phyloP scores from a whole-genome alignment of 768 basidiomycete genomes.

The Tricholoma matsutake region DNA sequence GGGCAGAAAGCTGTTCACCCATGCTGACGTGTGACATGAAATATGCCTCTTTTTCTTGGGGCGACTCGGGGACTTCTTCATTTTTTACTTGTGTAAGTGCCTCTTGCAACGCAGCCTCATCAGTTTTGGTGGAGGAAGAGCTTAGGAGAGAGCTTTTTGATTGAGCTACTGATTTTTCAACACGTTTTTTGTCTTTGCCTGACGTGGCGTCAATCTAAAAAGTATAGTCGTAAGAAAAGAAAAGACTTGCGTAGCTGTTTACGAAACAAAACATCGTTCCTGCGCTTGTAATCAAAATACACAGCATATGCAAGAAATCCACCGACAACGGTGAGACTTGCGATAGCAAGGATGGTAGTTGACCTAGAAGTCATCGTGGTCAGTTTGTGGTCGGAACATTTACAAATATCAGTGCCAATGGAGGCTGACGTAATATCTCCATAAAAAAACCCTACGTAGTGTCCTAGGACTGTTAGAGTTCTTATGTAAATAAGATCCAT shows the following conservation, averaged over 20 bases:
- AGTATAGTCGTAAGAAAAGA: constrained; percentile 3
- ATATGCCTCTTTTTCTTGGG: constrained; percentile 81
- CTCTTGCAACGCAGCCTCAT: constrained; percentile 53
- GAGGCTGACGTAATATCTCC: constrained; percentile 14
- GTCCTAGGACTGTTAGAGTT: not conserved
- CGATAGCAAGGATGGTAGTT: constrained; percentile 40
- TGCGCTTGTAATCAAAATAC: constrained; percentile 94
- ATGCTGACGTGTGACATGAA: constrained; percentile 88
- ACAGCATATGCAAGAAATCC: constrained; percentile 76
- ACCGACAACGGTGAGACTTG: constrained; percentile 50
- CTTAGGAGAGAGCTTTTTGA: constrained; percentile 35
- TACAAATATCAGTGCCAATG: constrained; percentile 1
- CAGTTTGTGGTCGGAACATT: constrained; percentile 2
- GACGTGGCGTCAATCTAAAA: constrained; percentile 16
- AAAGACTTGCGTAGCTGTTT: constrained; percentile 74
- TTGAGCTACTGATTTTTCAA: constrained; percentile 61
- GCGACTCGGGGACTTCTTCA: constrained; percentile 65
- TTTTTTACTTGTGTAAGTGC: constrained; percentile 64
- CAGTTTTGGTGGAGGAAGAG: constrained; percentile 27
- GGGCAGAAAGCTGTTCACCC: constrained; percentile 78
- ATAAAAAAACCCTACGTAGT: constrained; percentile 4
- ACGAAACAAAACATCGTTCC: constrained; percentile 85
- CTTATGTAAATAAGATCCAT: not conserved
- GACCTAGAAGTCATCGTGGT: constrained; percentile 39
- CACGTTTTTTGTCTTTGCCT: constrained; percentile 94